Conservation (phyloP, 805 yeast species). For the Hanseniaspora clermontiae region DNA sequence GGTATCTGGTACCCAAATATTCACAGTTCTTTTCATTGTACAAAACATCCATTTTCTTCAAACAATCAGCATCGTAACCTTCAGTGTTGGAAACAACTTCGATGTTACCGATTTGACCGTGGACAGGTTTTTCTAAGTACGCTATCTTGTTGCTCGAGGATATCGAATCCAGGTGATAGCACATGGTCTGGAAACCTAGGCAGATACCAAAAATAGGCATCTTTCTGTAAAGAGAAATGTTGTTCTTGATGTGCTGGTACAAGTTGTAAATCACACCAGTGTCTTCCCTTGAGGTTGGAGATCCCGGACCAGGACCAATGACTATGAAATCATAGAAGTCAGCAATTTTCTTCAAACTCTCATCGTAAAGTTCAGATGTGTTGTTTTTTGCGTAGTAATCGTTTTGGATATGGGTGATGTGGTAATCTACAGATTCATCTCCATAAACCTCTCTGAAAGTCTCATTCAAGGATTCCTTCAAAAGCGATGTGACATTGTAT, state of each 20-base stretch:
- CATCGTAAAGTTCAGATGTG: slow-evolving; percentile 27
- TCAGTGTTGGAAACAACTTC: slow-evolving; percentile 6
- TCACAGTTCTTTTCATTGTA: background rate
- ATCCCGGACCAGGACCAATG: slow-evolving; percentile 97
- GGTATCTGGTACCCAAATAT: slow-evolving; percentile 74
- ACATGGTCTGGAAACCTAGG: slow-evolving; percentile 79
- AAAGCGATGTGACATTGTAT: slow-evolving; percentile 45
- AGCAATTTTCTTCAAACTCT: slow-evolving; percentile 26
- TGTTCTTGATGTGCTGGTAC: slow-evolving; percentile 10
- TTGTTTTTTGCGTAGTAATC: slow-evolving; percentile 27
- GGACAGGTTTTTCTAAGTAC: slow-evolving; percentile 49
- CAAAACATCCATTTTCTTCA: slow-evolving; percentile 16
- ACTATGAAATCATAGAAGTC: slow-evolving; percentile 58
- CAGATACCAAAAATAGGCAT: slow-evolving; percentile 84
- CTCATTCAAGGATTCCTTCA: slow-evolving; percentile 36
- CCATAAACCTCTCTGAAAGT: slow-evolving; percentile 33
- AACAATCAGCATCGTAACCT: background rate
- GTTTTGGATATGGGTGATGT: slow-evolving; percentile 42
- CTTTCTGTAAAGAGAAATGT: slow-evolving; percentile 3
- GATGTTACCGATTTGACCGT: slow-evolving; percentile 69
- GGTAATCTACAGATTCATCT: slow-evolving; percentile 24
- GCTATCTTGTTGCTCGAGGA: slow-evolving; percentile 31
- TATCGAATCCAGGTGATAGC: slow-evolving; percentile 40
- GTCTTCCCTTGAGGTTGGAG: slow-evolving; percentile 72
- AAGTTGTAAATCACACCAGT: slow-evolving; percentile 42